Base-by-base conservation (phyloP, 257 asterid species). In the Solanum bulbocastanum region DNA sequence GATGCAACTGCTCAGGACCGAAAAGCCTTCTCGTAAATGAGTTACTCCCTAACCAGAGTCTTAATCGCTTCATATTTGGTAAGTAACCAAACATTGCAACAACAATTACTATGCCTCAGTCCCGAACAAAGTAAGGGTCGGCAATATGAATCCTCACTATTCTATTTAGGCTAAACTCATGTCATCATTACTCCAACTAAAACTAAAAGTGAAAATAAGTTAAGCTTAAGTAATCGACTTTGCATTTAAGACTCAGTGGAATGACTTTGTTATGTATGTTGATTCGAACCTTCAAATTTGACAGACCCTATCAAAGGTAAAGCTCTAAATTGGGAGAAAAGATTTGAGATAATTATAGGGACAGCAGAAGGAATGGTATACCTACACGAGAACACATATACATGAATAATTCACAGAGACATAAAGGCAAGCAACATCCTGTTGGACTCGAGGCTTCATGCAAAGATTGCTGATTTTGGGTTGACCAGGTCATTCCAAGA, bases 381-480 rank as follows among this genome's bases (percentile, higher is more conserved):
- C 92, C 93, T 92, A 20, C 94, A 90, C 18, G 93, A 91, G 74
- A 92, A 92, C 90, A 71, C 71, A 33, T 79, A 87, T 32, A 66
- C 14, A 5, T 86, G 90, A 23, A 92, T 92, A 23, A 88, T 91
- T 52, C 94, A 92, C 37, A 78, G 94, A 79, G 94, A 92, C 71
- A 90, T 92, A 22, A 92, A 92, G 86, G 89, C 93, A 23, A 92
- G 94, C 78, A 92, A 90, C 15, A 90, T 92, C 82, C 89, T 91
- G 39, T 72, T 91, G 83, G 94, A 92, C 78, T 87, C 90, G 0
- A 87, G 90, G 58, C 87, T 89, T 23, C 87, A 87, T 11, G 87
- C 94, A 44, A 92, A 91, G 89, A 92, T 91, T 6, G 93, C 91
- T 10, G 94, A 92, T 91, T 91, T 92, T 79, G 93, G 94, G 18